Conservation (phyloP, 2,329 filamentous ascomycete species). For the Trematosphaeria pertusa region DNA sequence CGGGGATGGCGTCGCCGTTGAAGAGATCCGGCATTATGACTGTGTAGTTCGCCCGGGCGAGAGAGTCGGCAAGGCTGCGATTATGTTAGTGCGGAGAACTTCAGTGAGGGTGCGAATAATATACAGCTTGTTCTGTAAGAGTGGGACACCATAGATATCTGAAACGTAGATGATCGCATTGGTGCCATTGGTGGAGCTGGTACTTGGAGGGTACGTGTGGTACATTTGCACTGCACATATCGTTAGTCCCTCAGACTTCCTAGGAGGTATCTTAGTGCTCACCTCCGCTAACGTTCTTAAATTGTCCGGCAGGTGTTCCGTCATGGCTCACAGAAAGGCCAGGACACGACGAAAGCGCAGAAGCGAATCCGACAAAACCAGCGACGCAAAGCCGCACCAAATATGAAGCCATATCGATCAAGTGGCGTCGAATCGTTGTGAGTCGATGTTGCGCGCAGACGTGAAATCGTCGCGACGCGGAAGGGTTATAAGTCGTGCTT, state of each 20-base stretch:
- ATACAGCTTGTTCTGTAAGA: slow-evolving; percentile 42
- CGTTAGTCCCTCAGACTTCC: not conserved
- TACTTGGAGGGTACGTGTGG: slow-evolving; percentile 15
- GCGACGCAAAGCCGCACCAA: not conserved
- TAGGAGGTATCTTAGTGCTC: slow-evolving; percentile 4
- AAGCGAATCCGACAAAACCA: not conserved
- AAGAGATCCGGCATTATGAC: slow-evolving; percentile 46
- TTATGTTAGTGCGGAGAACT: slow-evolving; percentile 1
- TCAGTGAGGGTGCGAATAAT: not conserved
- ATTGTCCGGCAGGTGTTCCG: slow-evolving; percentile 22
- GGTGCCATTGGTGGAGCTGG: slow-evolving; percentile 6
- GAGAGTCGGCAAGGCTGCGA: slow-evolving; percentile 39
- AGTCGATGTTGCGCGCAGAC: not conserved
- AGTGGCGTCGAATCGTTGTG: not conserved
- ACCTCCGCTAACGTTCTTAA: slow-evolving; percentile 35
- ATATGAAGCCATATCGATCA: not conserved
- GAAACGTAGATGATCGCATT: slow-evolving; percentile 40
- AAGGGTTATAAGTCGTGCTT: not conserved
- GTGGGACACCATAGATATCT: slow-evolving; percentile 43
- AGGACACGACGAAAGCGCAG: slow-evolving; percentile 14
- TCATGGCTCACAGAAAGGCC: slow-evolving; percentile 19
- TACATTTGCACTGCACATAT: slow-evolving; percentile 21
- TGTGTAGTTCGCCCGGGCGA: slow-evolving; percentile 39
- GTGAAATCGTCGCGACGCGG: not conserved
- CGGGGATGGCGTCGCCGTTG: slow-evolving; percentile 39